phyloP scores from a whole-genome alignment of 176 grass and related monocot species.

The Bothriochloa decipiens region DNA sequence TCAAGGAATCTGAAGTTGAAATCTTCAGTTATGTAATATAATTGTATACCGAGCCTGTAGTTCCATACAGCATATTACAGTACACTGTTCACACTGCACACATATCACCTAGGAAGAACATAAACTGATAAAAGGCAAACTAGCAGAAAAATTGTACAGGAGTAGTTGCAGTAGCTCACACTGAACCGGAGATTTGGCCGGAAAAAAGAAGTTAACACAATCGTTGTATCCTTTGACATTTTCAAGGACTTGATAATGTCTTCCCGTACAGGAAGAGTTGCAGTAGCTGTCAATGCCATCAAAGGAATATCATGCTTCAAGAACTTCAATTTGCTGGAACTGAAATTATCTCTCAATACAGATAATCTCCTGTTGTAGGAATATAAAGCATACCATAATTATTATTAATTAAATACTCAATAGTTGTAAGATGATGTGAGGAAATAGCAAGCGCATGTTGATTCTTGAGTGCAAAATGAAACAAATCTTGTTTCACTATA shows the following conservation, averaged over 20 bases:
- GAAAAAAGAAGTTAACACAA: slow-evolving; percentile 89
- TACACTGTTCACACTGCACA: neutral
- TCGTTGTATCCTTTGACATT: slow-evolving; percentile 59
- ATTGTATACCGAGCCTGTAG: neutral
- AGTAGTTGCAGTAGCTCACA: slow-evolving; percentile 49
- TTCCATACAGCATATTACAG: slow-evolving; percentile 11
- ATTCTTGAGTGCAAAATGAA: slow-evolving; percentile 15
- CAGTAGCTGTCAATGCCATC: slow-evolving; percentile 95
- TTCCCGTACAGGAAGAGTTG: slow-evolving; percentile 82
- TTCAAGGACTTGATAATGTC: slow-evolving; percentile 88
- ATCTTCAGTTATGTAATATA: neutral
- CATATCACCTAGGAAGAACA: slow-evolving; percentile 11
- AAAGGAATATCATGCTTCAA: slow-evolving; percentile 84
- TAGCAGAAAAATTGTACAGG: neutral
- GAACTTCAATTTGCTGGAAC: slow-evolving; percentile 63
- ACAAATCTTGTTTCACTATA: neutral
- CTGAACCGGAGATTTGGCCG: slow-evolving; percentile 86
- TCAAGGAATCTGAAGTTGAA: slow-evolving; percentile 12
- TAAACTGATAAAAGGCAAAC: neutral
- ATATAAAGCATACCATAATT: slow-evolving; percentile 11
- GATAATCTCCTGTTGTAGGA: slow-evolving; percentile 57
- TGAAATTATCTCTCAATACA: slow-evolving; percentile 82
- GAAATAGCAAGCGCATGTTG: neutral
- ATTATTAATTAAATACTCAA: neutral
- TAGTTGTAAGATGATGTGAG: neutral